These are phyloP conservation scores for Pythium aquatile DNA, from an alignment of 352 stramenopile species.

Conservation along the genomic window DNA sequence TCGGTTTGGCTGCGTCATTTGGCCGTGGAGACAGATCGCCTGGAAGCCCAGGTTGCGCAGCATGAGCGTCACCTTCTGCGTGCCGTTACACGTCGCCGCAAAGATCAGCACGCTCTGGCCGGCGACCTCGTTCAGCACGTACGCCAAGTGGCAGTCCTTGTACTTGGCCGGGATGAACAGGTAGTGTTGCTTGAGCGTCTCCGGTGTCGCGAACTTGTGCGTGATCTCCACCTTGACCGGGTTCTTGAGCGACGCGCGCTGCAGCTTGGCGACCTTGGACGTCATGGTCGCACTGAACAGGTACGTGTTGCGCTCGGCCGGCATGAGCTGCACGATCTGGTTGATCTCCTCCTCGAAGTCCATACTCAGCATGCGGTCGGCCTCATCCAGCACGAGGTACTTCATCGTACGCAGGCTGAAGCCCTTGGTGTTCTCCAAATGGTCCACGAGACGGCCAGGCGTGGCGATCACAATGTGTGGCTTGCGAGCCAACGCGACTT, in stretches of 20 bases:
- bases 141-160: slow-evolving; percentile 99
- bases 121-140: slow-evolving; percentile 97
- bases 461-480: slow-evolving; percentile 96
- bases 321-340: slow-evolving; percentile 97
- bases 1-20: slow-evolving; percentile 98
- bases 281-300: slow-evolving; percentile 99
- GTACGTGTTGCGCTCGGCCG: slow-evolving; percentile 93
- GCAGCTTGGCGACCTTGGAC: slow-evolving; percentile 97
- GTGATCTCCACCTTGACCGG: slow-evolving; percentile 97
- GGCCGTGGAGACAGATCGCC: slow-evolving; percentile 97
- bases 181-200: slow-evolving; percentile 98
- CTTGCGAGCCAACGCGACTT: slow-evolving; percentile 96
- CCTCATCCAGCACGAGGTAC: slow-evolving; percentile 94
- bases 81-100: slow-evolving; percentile 97
- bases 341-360: slow-evolving; percentile 99
- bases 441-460: slow-evolving; percentile 91
- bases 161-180: slow-evolving; percentile 99
- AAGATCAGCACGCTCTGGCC: slow-evolving; percentile 98
- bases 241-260: slow-evolving; percentile 95
- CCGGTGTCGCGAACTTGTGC: slow-evolving; percentile 97
- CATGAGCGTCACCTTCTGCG: slow-evolving; percentile 95
- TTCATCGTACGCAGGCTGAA: slow-evolving; percentile 91
- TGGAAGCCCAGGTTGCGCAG: slow-evolving; percentile 98
- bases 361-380: slow-evolving; percentile 96
- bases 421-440: slow-evolving; percentile 96